Conservation (phyloP, 257 asterid genomes). For the Solanum sitiens region DNA sequence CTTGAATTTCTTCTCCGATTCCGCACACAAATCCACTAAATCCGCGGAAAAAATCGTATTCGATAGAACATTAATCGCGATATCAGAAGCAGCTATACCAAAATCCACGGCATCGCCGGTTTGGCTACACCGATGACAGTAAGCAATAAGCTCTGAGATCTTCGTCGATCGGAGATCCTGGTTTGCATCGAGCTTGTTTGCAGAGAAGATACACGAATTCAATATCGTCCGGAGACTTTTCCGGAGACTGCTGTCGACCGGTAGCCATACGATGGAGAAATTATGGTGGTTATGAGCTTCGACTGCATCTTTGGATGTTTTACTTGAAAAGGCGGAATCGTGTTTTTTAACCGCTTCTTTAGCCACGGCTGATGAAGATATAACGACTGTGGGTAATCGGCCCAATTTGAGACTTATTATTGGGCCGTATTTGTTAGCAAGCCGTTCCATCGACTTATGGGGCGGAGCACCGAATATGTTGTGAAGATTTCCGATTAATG, state of each 20-base stretch:
- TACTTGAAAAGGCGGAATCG: conserved; percentile 46
- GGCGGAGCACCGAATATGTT: conserved; percentile 57
- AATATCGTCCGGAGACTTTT: conserved; percentile 48
- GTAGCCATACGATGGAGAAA: conserved; percentile 65
- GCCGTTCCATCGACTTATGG: conserved; percentile 45
- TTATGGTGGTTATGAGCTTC: conserved; percentile 52
- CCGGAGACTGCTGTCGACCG: conserved; percentile 41
- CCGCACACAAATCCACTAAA: conserved; percentile 32
- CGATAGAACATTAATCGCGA: conserved; percentile 39
- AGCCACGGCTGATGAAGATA: conserved; percentile 54
- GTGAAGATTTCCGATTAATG: conserved; percentile 58
- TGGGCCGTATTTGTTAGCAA: conserved; percentile 57
- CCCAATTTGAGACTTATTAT: conserved; percentile 59
- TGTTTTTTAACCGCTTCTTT: conserved; percentile 56
- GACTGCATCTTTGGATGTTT: conserved; percentile 40
- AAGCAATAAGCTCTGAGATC: conserved; percentile 50
- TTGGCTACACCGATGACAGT: conserved; percentile 28
- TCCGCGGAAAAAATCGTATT: conserved; percentile 43
- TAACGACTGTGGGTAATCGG: conserved; percentile 35
- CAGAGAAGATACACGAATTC: conserved; percentile 51
- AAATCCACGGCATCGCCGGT: conserved; percentile 35
- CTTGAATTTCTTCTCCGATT: conserved; percentile 53
- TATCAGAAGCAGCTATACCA: conserved; percentile 43
- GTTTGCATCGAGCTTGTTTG: conserved; percentile 50
- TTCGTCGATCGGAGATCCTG: conserved; percentile 30